Percentiles rank a stretch among this genome's conserved stretches.
phyloP scores from a whole-genome alignment of 805 yeast genomes.

The Saccharomycopsis selenospora region DNA sequence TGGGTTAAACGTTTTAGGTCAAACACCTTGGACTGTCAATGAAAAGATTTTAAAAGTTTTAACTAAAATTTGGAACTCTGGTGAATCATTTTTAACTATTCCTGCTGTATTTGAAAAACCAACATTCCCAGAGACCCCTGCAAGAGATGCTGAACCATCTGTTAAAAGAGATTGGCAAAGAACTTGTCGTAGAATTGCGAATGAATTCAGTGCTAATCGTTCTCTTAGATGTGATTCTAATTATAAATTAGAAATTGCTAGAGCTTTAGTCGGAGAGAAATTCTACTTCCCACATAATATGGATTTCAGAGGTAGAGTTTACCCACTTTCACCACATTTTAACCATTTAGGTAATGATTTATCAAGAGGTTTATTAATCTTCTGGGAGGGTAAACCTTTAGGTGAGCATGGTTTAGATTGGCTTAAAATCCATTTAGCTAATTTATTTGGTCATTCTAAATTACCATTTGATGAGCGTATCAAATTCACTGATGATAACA shows the following conservation, averaged over 20 bases:
- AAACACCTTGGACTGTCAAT: conserved; percentile 90
- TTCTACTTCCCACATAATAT: conserved; percentile 75
- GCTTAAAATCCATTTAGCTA: conserved; percentile 71
- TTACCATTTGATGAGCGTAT: conserved; percentile 59
- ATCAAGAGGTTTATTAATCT: conserved; percentile 61
- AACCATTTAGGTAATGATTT: conserved; percentile 76
- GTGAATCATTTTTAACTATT: conserved; percentile 64
- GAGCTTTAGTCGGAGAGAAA: conserved; percentile 79
- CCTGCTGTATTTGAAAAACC: conserved; percentile 48
- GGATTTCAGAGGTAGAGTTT: conserved; percentile 80
- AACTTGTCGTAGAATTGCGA: conserved; percentile 46
- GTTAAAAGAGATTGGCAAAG: conserved; percentile 63
- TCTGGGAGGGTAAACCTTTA: conserved; percentile 69
- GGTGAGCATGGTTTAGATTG: conserved; percentile 62
- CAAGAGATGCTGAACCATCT: conserved; percentile 62
- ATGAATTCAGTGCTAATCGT: conserved; percentile 58
- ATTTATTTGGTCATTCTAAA: conserved; percentile 69
- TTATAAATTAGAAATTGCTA: conserved; percentile 89
- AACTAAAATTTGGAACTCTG: conserved; percentile 81
- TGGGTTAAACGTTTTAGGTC: conserved; percentile 81
- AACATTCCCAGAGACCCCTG: conserved; percentile 50
- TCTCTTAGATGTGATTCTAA: conserved; percentile 92
- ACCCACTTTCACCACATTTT: conserved; percentile 73
- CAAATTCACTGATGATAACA: conserved; percentile 48
- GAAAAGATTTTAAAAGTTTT: conserved; percentile 59